A percentile compares a stretch with the other conserved stretches of the same genome.
phyloP scores from a whole-genome alignment of 169 alveolate species.

The Cryptosporidium parvum region DNA sequence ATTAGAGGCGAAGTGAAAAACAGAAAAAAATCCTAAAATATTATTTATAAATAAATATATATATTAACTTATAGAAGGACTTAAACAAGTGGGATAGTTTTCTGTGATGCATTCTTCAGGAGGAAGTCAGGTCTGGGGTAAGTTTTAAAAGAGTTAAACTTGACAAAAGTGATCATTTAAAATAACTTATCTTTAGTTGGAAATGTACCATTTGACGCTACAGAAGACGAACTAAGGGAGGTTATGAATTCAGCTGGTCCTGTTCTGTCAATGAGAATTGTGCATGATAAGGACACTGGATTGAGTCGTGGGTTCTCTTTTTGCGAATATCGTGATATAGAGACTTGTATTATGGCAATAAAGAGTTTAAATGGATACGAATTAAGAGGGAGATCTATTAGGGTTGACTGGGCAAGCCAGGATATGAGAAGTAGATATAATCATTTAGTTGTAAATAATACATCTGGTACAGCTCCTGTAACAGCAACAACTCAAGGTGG shows the following conservation, averaged over 20 bases:
- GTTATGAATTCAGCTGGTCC: conserved; percentile 79
- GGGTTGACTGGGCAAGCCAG: conserved; percentile 81
- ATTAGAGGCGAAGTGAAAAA: no score
- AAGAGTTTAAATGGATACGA: conserved; percentile 80
- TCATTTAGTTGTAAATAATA: conserved; percentile 38
- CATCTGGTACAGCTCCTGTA: conserved; percentile 16
- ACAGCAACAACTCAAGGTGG: conserved; percentile 20
- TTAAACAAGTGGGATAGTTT: background rate
- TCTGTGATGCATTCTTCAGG: conserved; percentile 64
- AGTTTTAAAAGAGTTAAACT: background rate
- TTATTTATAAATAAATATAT: background rate
- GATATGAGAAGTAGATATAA: conserved; percentile 78
- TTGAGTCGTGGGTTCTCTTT: conserved; percentile 82
- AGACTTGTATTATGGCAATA: conserved; percentile 80
- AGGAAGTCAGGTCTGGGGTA: conserved; percentile 76
- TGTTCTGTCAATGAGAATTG: conserved; percentile 78
- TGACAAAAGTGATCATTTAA: background rate
- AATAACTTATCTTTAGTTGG: conserved; percentile 66
- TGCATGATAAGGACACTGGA: conserved; percentile 80
- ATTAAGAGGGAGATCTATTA: conserved; percentile 78
- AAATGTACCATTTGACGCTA: conserved; percentile 80
- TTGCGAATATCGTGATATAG: conserved; percentile 81
- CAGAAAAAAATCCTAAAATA: background rate
- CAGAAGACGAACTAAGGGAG: conserved; percentile 81
- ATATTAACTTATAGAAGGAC: background rate